These are phyloP conservation scores for Lactifluus volemus DNA, from an alignment of 768 basidiomycete genomes.

Conservation along the genomic window DNA sequence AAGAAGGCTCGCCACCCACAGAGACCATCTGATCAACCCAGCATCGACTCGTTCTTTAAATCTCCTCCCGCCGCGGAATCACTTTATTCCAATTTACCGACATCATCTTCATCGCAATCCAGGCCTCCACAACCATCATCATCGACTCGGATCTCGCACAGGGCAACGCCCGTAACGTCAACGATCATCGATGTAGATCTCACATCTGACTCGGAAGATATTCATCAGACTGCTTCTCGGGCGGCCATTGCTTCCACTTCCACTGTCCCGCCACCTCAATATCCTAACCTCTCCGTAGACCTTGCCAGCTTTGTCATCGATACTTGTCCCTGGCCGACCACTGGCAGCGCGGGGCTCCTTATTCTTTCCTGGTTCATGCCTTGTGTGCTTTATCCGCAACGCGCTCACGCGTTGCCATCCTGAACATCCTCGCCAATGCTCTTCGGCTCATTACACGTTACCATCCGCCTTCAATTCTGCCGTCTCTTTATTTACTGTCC, in stretches of 20 bases:
- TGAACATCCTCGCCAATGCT: slow-evolving; percentile 64
- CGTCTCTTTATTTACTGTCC: slow-evolving; percentile 75
- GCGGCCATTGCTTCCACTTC: neutral
- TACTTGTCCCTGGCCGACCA: slow-evolving; percentile 35
- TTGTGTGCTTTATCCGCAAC: slow-evolving; percentile 55
- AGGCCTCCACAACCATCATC: neutral
- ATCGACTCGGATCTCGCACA: neutral
- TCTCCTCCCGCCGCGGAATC: slow-evolving; percentile 13
- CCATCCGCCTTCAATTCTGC: slow-evolving; percentile 60
- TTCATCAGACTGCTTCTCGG: neutral
- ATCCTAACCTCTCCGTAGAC: slow-evolving; percentile 38
- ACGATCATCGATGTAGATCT: slow-evolving; percentile 31
- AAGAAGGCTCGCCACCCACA: neutral
- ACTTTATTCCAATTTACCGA: neutral
- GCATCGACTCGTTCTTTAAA: slow-evolving; percentile 15
- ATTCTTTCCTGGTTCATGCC: slow-evolving; percentile 61
- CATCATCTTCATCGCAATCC: neutral
- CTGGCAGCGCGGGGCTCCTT: slow-evolving; percentile 37
- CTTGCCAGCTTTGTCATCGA: slow-evolving; percentile 38
- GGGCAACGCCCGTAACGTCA: slow-evolving; percentile 4
- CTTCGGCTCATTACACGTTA: slow-evolving; percentile 57
- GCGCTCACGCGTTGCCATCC: slow-evolving; percentile 61
- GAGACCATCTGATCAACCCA: neutral
- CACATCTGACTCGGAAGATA: slow-evolving; percentile 19
- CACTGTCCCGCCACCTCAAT: slow-evolving; percentile 12